phyloP scores from a whole-genome alignment of 176 grass and related monocot genomes.

The Rhipidocladum racemiflorum region DNA sequence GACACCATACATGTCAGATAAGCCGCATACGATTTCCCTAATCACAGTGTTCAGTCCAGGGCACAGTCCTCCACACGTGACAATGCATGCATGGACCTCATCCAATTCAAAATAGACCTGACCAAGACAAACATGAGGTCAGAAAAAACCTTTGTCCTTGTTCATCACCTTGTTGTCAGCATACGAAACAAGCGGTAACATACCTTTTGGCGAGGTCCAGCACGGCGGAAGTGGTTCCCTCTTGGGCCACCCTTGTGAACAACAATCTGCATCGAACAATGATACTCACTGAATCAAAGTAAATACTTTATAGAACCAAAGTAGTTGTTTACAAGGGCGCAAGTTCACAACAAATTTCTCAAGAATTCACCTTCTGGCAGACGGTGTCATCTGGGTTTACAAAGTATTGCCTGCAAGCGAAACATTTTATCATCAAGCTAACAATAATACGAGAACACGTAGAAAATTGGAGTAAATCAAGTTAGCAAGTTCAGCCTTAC shows the following conservation, averaged over 20 bases:
- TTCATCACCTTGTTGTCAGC: not conserved
- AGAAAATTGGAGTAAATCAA: not conserved
- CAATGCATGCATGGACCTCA: constrained; percentile 91
- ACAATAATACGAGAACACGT: not conserved
- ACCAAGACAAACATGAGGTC: not conserved
- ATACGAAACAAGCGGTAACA: not conserved
- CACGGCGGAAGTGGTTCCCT: constrained; percentile 84
- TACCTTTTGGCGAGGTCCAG: constrained; percentile 90
- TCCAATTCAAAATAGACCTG: constrained; percentile 92
- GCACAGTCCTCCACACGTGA: constrained; percentile 96
- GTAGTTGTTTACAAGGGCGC: not conserved
- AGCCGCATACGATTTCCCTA: constrained; percentile 94
- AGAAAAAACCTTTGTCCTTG: not conserved
- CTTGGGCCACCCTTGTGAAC: constrained; percentile 72
- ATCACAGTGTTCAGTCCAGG: constrained; percentile 98
- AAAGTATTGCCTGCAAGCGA: constrained; percentile 76
- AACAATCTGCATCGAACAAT: constrained; percentile 59
- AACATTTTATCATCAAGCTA: not conserved
- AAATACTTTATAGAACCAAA: not conserved
- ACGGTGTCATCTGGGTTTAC: constrained; percentile 78
- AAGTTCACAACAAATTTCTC: not conserved
- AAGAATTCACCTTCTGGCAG: constrained; percentile 75
- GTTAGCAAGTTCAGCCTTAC: constrained; percentile 37
- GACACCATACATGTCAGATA: constrained; percentile 91
- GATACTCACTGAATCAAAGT: not conserved